These are phyloP conservation scores for Mortierella claussenii DNA, from an alignment of 192 early-diverging fungal genomes.

Conservation along the genomic window DNA sequence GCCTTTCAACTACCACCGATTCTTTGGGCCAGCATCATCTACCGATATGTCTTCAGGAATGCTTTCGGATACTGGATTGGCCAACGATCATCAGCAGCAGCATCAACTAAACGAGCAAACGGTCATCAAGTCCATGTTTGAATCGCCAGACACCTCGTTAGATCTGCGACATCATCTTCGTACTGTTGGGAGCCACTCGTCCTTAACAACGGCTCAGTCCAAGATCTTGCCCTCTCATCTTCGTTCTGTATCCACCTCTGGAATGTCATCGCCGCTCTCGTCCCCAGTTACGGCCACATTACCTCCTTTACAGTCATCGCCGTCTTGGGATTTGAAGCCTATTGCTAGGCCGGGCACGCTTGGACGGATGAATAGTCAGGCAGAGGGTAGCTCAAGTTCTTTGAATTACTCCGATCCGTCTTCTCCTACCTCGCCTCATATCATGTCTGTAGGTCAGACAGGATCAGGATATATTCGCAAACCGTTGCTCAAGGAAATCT, in stretches of 20 bases:
- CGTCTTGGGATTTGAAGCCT: constrained; percentile 33
- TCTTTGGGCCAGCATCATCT: constrained; percentile 8
- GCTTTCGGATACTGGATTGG: not conserved
- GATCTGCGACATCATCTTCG: constrained; percentile 45
- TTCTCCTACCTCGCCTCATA: constrained; percentile 34
- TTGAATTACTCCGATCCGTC: constrained; percentile 30
- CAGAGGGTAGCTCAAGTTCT: constrained; percentile 27
- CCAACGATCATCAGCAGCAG: constrained; percentile 9
- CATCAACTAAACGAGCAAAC: constrained; percentile 45
- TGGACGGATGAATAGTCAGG: constrained; percentile 40
- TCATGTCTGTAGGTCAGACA: constrained; percentile 5
- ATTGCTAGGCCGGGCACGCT: constrained; percentile 30
- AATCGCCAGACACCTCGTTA: constrained; percentile 30
- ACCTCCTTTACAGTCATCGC: constrained; percentile 14
- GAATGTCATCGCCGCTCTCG: constrained; percentile 27
- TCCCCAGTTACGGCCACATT: constrained; percentile 21
- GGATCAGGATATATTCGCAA: constrained; percentile 16
- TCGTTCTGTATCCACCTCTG: constrained; percentile 36
- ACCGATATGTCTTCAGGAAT: constrained; percentile 9
- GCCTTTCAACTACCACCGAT: constrained; percentile 26
- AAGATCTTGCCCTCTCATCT: constrained; percentile 48
- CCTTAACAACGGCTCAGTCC: constrained; percentile 15
- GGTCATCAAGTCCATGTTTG: constrained; percentile 52
- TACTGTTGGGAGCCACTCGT: constrained; percentile 41
- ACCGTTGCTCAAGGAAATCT: not conserved